Evolutionary conservation across 176 grass and related monocot genomes (phyloP).

Genomic region (Thinopyrum elongatum): DNA sequence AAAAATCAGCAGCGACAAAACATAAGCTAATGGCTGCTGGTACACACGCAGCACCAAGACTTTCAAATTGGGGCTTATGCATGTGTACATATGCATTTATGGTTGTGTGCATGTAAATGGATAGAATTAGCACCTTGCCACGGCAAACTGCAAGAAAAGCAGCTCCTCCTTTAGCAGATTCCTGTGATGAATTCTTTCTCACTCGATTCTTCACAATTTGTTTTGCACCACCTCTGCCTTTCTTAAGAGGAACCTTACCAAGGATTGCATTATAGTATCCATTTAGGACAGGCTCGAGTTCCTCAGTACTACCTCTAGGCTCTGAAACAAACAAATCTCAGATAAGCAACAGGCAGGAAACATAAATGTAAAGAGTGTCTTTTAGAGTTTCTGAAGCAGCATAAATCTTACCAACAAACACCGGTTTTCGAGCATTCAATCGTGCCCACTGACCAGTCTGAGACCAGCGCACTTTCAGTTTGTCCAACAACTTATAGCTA

Average conservation of each 20-base stretch:
- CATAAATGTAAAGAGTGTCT: background rate
- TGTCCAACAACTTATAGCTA: slow-evolving; percentile 94
- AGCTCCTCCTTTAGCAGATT: slow-evolving; percentile 64
- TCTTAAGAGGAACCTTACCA: slow-evolving; percentile 52
- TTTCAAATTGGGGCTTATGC: slow-evolving; percentile 10
- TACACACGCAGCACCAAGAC: slow-evolving; percentile 12
- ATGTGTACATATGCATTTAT: slow-evolving; percentile 20
- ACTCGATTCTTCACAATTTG: slow-evolving; percentile 52
- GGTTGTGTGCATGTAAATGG: slow-evolving; percentile 7
- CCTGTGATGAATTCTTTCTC: slow-evolving; percentile 52
- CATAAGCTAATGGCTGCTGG: slow-evolving; percentile 25
- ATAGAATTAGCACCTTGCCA: slow-evolving; percentile 69
- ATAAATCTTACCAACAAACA: slow-evolving; percentile 76
- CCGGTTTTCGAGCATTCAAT: slow-evolving; percentile 79
- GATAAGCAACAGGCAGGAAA: slow-evolving; percentile 25
- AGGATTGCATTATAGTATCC: slow-evolving; percentile 87
- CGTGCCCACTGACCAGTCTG: slow-evolving; percentile 89
- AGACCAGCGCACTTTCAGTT: slow-evolving; percentile 69
- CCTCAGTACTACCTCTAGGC: slow-evolving; percentile 77
- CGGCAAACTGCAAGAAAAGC: slow-evolving; percentile 97
- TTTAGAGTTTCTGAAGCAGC: slow-evolving; percentile 5
- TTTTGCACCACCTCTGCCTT: slow-evolving; percentile 56
- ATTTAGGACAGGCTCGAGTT: slow-evolving; percentile 84
- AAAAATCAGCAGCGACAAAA: slow-evolving; percentile 32
- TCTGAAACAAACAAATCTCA: slow-evolving; percentile 54